Base-by-base conservation (phyloP, 164 flowering plant species). In the Euptelea pleiosperma region DNA sequence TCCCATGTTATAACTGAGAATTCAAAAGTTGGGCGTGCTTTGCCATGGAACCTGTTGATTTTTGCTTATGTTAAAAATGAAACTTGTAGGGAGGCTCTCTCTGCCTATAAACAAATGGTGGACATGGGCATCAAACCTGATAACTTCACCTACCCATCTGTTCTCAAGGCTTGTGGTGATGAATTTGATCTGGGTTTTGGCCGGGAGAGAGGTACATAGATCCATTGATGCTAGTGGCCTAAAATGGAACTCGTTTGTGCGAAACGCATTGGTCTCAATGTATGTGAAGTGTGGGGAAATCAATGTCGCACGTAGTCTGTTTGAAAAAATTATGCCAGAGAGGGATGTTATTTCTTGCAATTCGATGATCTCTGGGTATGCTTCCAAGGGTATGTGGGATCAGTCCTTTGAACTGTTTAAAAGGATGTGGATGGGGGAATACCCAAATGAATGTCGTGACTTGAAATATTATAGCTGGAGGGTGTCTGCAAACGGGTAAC, bases 161-260 rank as follows among this genome's bases (percentile, higher is more conserved):
- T 81, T 56, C 64, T 81, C 52, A 82, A 77, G 74, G 86, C 86
- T 21, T 82, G 83, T 70, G 82, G 77, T 44, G 78, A 79, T 41
- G 67, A 33, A 22, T 30, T 62, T 37, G 77, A 82, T 57, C 6
- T 77, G 12, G 62, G 21, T 22, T 64, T 65, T 4, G n/a, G n/a
- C n/a, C n/a, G 86, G 86, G 45, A 63, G 55, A 63, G 75, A 65
- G 55, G 64, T 82, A 44, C 83, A 77, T 49, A 39, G 54, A 48
- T 47, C 66, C 3, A 68, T 82, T 25, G 16, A 28, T 6, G 54
- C 37, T 42, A 58, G 72, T 15, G 15, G 64, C 29, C 62, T 54
- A 24, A 55, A 24, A 9, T 61, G 72, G 75, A 63, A 37, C 44
- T 57, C 79, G 57, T 75, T 67, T 70, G 83, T 82, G 51, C 82